Conservation (phyloP, 495 filamentous ascomycete genomes). For the Talaromyces thailandensis region DNA sequence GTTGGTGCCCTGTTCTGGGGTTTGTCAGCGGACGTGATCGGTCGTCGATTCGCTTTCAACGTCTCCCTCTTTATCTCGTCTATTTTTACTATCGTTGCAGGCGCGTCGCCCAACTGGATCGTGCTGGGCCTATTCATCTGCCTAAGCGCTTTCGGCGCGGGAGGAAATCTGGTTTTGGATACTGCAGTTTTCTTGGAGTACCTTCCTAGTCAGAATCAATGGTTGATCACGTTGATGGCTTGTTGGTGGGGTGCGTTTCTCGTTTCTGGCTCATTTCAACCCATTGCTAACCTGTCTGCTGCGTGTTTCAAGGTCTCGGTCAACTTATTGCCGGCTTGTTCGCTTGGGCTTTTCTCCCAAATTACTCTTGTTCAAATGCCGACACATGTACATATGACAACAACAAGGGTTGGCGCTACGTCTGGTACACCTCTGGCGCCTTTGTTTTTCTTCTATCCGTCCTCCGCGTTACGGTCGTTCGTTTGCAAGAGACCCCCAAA, state of each 20-base stretch:
- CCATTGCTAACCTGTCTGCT: background rate
- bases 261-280: background rate
- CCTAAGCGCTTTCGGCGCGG: conserved; percentile 41
- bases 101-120: conserved; percentile 38
- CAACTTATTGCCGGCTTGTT: conserved; percentile 27
- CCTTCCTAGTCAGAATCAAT: conserved; percentile 34
- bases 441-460: conserved; percentile 60
- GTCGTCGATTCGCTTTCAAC: conserved; percentile 45
- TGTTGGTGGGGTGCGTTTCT: conserved; percentile 36
- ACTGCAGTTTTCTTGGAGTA: conserved; percentile 52
- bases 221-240: conserved; percentile 40
- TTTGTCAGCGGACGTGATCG: conserved; percentile 44
- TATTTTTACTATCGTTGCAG: conserved; percentile 42
- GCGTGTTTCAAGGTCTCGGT: conserved; percentile 8
- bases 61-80: conserved; percentile 37
- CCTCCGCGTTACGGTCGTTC: conserved; percentile 57
- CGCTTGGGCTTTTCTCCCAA: conserved; percentile 39
- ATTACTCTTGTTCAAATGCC: conserved; percentile 24
- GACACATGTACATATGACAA: conserved; percentile 32
- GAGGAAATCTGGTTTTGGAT: conserved; percentile 63
- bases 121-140: conserved; percentile 38
- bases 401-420: conserved; percentile 49
- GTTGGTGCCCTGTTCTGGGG: conserved; percentile 48
- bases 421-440: conserved; percentile 49
- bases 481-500: conserved; percentile 63